phyloP scores from a whole-genome alignment of 2,329 filamentous ascomycete species.

The Lecanicillium sp. region DNA sequence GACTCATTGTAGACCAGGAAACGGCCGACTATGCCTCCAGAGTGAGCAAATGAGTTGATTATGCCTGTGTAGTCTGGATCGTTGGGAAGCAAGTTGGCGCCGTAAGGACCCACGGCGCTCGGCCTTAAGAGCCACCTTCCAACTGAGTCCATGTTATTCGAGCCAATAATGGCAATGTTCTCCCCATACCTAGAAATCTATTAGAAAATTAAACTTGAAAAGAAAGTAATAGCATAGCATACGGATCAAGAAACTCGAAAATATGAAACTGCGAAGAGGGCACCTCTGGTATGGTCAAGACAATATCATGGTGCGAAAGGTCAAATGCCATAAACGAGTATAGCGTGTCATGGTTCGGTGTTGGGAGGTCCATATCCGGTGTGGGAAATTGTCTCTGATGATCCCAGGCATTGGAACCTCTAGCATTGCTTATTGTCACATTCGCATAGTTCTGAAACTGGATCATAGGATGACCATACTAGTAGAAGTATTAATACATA shows the following conservation, averaged over 20 bases:
- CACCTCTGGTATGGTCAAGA: not conserved
- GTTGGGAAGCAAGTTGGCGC: not conserved
- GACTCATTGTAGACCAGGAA: not conserved
- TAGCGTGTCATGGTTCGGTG: not conserved
- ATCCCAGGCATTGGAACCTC: not conserved
- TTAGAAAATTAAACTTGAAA: not conserved
- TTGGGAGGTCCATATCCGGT: not conserved
- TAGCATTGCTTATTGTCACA: not conserved
- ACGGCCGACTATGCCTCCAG: not conserved
- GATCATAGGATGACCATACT: not conserved
- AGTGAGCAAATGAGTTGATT: not conserved
- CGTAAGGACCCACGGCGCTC: not conserved
- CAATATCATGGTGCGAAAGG: not conserved
- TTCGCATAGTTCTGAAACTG: not conserved
- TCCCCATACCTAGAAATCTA: not conserved
- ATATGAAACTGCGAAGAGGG: not conserved
- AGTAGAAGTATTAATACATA: not conserved
- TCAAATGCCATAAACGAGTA: not conserved
- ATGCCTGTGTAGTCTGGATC: not conserved
- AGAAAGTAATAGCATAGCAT: not conserved
- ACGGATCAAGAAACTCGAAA: not conserved
- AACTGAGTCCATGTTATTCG: not conserved
- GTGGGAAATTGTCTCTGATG: not conserved
- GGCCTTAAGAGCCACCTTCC: not conserved
- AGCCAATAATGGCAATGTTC: not conserved